These are phyloP conservation scores for Globisporangium cystogenes DNA, from an alignment of 352 stramenopile genomes.

Conservation along the genomic window DNA sequence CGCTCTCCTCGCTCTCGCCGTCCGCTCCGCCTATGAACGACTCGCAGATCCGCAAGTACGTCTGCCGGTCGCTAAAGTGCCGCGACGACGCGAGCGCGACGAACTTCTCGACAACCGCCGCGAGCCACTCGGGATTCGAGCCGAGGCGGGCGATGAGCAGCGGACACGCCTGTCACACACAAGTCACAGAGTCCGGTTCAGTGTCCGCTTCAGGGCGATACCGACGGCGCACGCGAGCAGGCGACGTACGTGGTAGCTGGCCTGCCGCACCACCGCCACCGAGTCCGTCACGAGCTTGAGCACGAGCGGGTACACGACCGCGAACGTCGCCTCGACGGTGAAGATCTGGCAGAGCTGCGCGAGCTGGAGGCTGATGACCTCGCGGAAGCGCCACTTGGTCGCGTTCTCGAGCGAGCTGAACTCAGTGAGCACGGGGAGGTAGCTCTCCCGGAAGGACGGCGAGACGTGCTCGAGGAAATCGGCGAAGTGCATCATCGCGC, in stretches of 20 bases:
- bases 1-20: background rate
- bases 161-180: conserved; percentile 43
- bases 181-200: no score
- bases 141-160: conserved; percentile 45
- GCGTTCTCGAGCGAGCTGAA: conserved; percentile 56
- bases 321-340: conserved; percentile 59
- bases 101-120: conserved; percentile 41
- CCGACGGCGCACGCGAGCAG: background rate
- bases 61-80: conserved; percentile 64
- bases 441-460: conserved; percentile 65
- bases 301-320: conserved; percentile 68
- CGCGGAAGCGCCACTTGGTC: conserved; percentile 85
- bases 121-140: conserved; percentile 40
- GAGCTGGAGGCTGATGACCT: conserved; percentile 72
- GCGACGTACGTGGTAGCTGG: conserved; percentile 47
- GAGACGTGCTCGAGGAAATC: conserved; percentile 78
- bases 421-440: conserved; percentile 69
- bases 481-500: conserved; percentile 81
- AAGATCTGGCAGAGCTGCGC: conserved; percentile 70
- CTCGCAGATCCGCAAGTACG: conserved; percentile 56
- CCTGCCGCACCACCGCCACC: conserved; percentile 64
- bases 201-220: no score
- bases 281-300: conserved; percentile 74
- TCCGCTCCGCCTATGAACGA: conserved; percentile 35
- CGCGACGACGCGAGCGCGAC: conserved; percentile 40